phyloP scores from a whole-genome alignment of 2,329 filamentous ascomycete genomes.

The Sporothrix euskadiensis region DNA sequence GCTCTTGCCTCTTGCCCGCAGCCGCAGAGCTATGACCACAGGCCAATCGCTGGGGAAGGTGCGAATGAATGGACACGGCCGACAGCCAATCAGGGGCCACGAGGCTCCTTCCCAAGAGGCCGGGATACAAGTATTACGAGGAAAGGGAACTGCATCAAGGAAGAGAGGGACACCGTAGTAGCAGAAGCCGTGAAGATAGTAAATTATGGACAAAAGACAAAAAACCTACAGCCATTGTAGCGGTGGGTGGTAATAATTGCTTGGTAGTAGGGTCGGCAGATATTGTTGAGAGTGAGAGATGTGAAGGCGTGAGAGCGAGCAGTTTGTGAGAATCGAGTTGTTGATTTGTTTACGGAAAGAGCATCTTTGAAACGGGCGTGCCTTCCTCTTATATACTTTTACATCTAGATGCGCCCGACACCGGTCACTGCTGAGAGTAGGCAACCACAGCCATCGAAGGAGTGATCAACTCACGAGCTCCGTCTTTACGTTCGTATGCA shows the following conservation, averaged over 20 bases:
- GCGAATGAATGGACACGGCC: background rate
- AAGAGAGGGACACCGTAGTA: background rate
- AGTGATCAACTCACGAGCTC: background rate
- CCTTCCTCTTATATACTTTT: background rate
- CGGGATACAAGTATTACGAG: background rate
- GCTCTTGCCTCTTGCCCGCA: background rate
- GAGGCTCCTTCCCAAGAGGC: background rate
- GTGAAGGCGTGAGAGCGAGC: background rate
- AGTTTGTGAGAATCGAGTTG: background rate
- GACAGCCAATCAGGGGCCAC: background rate
- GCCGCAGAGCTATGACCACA: background rate
- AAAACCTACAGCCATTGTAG: conserved; percentile 15
- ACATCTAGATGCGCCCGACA: background rate
- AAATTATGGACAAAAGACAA: no score
- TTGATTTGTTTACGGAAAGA: background rate
- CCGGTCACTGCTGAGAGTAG: background rate
- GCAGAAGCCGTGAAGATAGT: no score
- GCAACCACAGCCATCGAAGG: background rate
- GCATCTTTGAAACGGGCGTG: background rate
- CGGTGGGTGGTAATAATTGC: background rate
- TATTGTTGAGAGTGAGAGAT: background rate
- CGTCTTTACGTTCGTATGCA: background rate
- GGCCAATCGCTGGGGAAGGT: conserved; percentile 10
- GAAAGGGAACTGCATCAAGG: no score
- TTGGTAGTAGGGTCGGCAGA: background rate